phyloP scores from a whole-genome alignment of 2,329 filamentous ascomycete species.

The Sclerotinia spermophila region DNA sequence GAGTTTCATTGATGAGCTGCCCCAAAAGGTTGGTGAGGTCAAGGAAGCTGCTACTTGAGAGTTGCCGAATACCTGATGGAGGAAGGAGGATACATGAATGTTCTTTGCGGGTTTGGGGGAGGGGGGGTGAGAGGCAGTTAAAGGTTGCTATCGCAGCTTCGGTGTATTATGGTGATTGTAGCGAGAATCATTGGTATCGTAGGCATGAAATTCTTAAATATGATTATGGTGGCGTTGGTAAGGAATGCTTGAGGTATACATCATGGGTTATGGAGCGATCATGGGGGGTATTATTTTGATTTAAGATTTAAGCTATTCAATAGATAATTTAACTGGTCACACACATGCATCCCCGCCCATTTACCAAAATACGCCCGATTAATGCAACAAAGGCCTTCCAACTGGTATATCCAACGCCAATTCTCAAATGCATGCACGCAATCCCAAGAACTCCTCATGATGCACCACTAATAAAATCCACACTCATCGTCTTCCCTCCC shows the following conservation, averaged over 20 bases:
- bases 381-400: slow-evolving; percentile 1
- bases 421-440: slow-evolving; percentile 5
- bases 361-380: not conserved
- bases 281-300: not conserved
- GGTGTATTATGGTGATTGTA: not conserved
- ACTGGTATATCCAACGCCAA: slow-evolving; percentile 11
- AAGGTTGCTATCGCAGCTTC: not conserved
- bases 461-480: slow-evolving; percentile 14
- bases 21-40: slow-evolving; percentile 67
- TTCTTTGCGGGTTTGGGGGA: not conserved
- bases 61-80: not conserved
- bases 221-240: not conserved
- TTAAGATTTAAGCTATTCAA: not conserved
- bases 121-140: not conserved
- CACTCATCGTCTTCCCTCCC: slow-evolving; percentile 12
- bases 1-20: slow-evolving; percentile 90
- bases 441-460: slow-evolving; percentile 6
- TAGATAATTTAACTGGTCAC: not conserved
- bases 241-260: not conserved
- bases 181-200: not conserved
- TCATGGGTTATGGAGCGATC: not conserved
- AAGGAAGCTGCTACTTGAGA: slow-evolving; percentile 68
- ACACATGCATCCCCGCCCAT: not conserved
- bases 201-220: not conserved
- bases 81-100: not conserved